Conservation (phyloP, 805 yeast genomes). For the Kodamaea neixiangensis region DNA sequence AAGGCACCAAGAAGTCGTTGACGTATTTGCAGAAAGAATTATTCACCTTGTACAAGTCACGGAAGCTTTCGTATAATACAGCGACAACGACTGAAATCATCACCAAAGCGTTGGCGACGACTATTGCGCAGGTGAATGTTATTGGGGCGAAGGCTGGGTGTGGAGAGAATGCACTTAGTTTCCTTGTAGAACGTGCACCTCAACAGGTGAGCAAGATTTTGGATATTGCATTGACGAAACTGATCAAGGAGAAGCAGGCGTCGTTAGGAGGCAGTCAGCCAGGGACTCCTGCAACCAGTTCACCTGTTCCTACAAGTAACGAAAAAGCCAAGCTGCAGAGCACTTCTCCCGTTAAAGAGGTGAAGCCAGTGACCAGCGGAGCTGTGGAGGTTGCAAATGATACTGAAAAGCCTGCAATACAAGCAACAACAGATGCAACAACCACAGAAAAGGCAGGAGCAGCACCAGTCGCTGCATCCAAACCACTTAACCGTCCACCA, state of each 20-base stretch:
- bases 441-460: neutral
- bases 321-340: neutral
- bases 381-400: neutral
- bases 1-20: constrained; percentile 71
- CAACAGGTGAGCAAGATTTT: constrained; percentile 76
- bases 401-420: neutral
- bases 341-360: neutral
- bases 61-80: constrained; percentile 69
- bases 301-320: neutral
- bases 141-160: constrained; percentile 86
- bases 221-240: constrained; percentile 79
- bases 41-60: constrained; percentile 73
- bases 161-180: constrained; percentile 74
- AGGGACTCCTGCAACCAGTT: constrained; percentile 14
- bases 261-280: constrained; percentile 15
- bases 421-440: neutral
- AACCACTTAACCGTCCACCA: constrained; percentile 6
- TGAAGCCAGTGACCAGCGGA: neutral
- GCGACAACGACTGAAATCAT: constrained; percentile 81
- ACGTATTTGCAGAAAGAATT: constrained; percentile 85
- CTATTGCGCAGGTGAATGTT: constrained; percentile 85
- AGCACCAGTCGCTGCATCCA: constrained; percentile 3
- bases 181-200: constrained; percentile 78
- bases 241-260: constrained; percentile 53
- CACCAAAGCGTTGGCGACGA: constrained; percentile 90